Evolutionary conservation across 805 yeast genomes (phyloP).

Genomic region (Monosporozyma yasuniensis): DNA sequence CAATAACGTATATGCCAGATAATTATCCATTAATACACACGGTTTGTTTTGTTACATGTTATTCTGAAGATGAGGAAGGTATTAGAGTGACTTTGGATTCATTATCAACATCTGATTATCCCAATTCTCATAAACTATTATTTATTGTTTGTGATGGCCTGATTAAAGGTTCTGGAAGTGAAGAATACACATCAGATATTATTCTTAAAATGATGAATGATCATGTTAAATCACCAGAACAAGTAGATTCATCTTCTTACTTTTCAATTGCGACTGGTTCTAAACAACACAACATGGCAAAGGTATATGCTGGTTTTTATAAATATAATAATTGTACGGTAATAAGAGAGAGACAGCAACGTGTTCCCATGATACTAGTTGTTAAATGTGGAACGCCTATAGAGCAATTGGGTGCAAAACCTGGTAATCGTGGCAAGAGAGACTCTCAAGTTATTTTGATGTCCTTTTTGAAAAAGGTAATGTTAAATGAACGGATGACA

Average conservation of each 20-base stretch:
- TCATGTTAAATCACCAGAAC: slow-evolving; percentile 58
- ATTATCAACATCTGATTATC: slow-evolving; percentile 88
- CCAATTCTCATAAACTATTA: slow-evolving; percentile 85
- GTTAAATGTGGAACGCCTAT: slow-evolving; percentile 86
- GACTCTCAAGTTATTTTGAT: slow-evolving; percentile 86
- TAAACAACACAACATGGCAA: slow-evolving; percentile 96
- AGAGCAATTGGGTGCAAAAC: slow-evolving; percentile 61
- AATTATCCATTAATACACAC: slow-evolving; percentile 70
- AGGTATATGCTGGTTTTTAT: slow-evolving; percentile 90
- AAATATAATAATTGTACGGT: slow-evolving; percentile 70
- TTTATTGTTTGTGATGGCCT: slow-evolving; percentile 88
- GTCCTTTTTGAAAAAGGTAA: slow-evolving; percentile 81
- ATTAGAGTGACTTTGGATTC: slow-evolving; percentile 86
- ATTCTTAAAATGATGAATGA: slow-evolving; percentile 81
- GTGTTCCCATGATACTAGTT: slow-evolving; percentile 68
- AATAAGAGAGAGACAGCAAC: slow-evolving; percentile 72
- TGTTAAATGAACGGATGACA: slow-evolving; percentile 92
- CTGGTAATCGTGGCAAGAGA: slow-evolving; percentile 94
- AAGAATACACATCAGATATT: slow-evolving; percentile 79
- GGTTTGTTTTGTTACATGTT: slow-evolving; percentile 79
- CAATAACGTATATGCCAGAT: slow-evolving; percentile 78
- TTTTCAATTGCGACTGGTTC: slow-evolving; percentile 93
- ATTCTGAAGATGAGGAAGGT: slow-evolving; percentile 85
- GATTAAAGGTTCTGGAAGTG: slow-evolving; percentile 91
- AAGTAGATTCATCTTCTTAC: slow-evolving; percentile 75